Evolutionary conservation across 305 asterid genomes (phyloP).

Genomic region (Fraxinus xanthoxyloides): DNA sequence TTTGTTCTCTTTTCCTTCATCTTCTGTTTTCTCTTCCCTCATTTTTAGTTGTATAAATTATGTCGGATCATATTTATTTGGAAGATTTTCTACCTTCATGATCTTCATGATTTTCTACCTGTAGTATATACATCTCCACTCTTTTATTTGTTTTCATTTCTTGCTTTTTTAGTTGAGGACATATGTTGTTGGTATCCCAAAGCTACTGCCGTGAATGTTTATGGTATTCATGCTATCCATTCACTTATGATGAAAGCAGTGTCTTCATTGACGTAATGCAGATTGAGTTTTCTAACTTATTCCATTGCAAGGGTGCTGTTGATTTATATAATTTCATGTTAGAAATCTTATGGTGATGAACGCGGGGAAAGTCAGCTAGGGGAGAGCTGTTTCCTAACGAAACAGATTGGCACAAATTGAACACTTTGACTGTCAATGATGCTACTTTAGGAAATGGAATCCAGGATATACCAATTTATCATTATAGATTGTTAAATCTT

Average conservation of each 20-base stretch:
- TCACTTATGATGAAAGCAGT: constrained; percentile 67
- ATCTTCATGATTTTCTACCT: no score
- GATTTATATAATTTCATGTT: constrained; percentile 26
- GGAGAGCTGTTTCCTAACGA: constrained; percentile 72
- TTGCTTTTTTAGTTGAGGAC: no score
- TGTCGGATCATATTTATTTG: no score
- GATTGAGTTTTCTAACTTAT: background rate
- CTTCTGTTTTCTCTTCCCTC: no score
- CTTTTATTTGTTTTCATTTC: no score
- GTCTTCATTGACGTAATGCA: constrained; percentile 58
- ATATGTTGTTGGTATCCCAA: constrained; percentile 46
- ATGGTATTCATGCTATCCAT: constrained; percentile 65
- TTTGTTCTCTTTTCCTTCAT: no score
- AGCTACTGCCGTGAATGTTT: constrained; percentile 73
- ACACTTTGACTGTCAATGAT: constrained; percentile 72
- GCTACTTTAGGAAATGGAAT: constrained; percentile 84
- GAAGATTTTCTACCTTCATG: no score
- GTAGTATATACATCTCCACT: no score
- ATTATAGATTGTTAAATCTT: constrained; percentile 68
- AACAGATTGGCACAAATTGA: constrained; percentile 67
- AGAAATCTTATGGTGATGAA: constrained; percentile 81
- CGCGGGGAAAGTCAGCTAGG: constrained; percentile 78
- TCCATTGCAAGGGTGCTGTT: constrained; percentile 18
- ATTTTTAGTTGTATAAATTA: no score
- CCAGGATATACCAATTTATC: constrained; percentile 70